Evolutionary conservation across 75 land plant species (phyloP), one percentile per base, ranked within the genome.

Genomic region (Pinus albicaulis): DNA sequence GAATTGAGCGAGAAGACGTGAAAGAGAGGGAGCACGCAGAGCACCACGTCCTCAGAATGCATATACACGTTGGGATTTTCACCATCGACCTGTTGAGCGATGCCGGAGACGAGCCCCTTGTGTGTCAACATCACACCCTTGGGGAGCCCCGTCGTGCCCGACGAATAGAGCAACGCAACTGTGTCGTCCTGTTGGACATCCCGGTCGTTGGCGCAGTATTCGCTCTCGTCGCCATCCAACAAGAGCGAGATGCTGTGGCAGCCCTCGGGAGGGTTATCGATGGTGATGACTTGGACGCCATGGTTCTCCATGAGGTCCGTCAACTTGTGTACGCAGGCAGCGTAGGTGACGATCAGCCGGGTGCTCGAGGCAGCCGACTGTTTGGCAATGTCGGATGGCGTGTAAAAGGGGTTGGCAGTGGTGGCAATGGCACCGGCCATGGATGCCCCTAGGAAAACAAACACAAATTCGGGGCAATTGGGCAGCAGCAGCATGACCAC

Each of bases 321-420:
- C 74, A 93, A 64, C 83, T 93, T 93, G 60, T 82, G 77, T 65
- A 85, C 57, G 81, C 88, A 86, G 11, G 53, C 36, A 19, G 76
- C 79, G 31, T 71, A 82, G 55, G 91, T 81, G 83, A 88, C 89
- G 28, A 87, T 90, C 55, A 93, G 61, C 6, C 78, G 75, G 16
- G 95, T 89, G 0, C 77, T 68, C 24, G 96, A 87, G 53, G 92
- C 95, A 36, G 75, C 74, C 75, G 83, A 80, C 76, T 98, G 99
- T 69, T 89, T 92, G 66, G 83, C 78, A 82, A 98, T 91, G 72
- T 98, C 99, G 5, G 56, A 31, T 3, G 91, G 64, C 13, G 95
- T 95, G 89, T 95, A 95, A 83, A 98, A 86, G 14, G 93, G 99
- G 66, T 98, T 98, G 72, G 93, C 89, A 75, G 99, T 95, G 82